Evolutionary conservation across 2,329 filamentous ascomycete species (phyloP).

Genomic region (Lithohypha guttulata): DNA sequence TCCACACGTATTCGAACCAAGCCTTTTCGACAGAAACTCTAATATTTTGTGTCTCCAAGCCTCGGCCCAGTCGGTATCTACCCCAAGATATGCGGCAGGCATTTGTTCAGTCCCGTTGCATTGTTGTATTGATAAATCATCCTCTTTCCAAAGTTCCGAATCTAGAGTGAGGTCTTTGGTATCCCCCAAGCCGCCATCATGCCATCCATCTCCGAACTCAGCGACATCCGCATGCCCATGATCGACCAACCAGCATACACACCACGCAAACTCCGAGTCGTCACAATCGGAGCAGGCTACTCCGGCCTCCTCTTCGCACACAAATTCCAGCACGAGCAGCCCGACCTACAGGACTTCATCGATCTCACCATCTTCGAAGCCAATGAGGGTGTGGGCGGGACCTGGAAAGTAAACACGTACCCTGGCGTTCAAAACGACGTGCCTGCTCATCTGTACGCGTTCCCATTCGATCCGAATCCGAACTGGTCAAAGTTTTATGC

Average conservation of each 20-base stretch:
- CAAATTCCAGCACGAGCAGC: conserved; percentile 30
- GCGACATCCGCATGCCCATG: conserved; percentile 16
- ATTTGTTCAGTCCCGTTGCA: no score
- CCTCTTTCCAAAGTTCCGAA: no score
- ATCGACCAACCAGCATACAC: conserved; percentile 16
- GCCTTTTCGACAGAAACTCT: no score
- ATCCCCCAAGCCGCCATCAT: no score
- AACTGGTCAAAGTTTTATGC: conserved; percentile 35
- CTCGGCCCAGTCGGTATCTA: no score
- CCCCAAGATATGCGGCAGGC: no score
- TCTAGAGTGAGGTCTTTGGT: no score
- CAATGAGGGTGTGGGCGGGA: conserved; percentile 32
- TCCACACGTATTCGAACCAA: no score
- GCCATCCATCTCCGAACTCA: conserved; percentile 11
- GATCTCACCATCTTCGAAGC: conserved; percentile 36
- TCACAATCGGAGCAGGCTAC: conserved; percentile 24
- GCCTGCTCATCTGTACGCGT: conserved; percentile 43
- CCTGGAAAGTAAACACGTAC: conserved; percentile 33
- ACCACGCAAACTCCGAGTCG: conserved; percentile 15
- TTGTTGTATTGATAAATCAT: no score
- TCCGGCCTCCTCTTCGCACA: conserved; percentile 32
- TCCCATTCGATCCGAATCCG: conserved; percentile 32
- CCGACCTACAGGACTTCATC: conserved; percentile 26
- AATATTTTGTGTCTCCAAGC: no score
- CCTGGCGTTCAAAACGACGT: conserved; percentile 48